Conservation (phyloP, 2,329 filamentous ascomycete species). For the Mycogone perniciosa region DNA sequence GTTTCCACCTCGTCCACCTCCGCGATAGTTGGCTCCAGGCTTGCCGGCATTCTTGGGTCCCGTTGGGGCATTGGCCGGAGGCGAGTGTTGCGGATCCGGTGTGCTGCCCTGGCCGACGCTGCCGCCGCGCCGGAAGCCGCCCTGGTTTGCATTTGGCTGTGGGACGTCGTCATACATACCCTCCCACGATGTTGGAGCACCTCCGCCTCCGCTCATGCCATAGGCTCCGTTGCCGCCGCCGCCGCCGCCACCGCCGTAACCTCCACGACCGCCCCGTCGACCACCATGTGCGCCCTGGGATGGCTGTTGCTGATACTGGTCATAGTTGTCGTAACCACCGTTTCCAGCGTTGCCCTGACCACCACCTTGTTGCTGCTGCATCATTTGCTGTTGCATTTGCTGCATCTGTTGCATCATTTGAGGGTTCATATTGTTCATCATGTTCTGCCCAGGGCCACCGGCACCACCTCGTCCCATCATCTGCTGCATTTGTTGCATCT, state of each 20-base stretch:
- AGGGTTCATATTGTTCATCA: conserved; percentile 40
- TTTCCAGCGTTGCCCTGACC: conserved; percentile 19
- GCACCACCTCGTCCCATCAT: conserved; percentile 42
- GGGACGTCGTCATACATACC: conserved; percentile 98
- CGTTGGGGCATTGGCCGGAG: conserved; percentile 65
- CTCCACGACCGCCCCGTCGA: conserved; percentile 17
- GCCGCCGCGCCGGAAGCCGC: conserved; percentile 36
- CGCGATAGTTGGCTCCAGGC: conserved; percentile 87
- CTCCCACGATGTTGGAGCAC: conserved; percentile 83
- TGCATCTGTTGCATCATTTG: conserved; percentile 57
- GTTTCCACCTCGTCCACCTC: conserved; percentile 70
- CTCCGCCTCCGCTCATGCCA: conserved; percentile 37
- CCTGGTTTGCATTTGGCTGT: conserved; percentile 60
- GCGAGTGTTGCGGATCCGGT: conserved; percentile 39
- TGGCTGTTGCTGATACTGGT: conserved; percentile 44
- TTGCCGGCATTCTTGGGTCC: conserved; percentile 93
- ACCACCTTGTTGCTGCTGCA: conserved; percentile 32
- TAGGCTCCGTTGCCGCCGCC: conserved; percentile 25
- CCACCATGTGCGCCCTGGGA: conserved; percentile 23
- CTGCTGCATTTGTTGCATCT: conserved; percentile 65
- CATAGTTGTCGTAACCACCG: conserved; percentile 25
- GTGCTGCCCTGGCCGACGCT: conserved; percentile 35
- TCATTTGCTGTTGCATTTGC: conserved; percentile 37
- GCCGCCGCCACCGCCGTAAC: conserved; percentile 25
- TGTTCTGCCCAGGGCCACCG: conserved; percentile 28